Evolutionary conservation across 805 yeast genomes (phyloP), one percentile per base, ranked within the genome.

Genomic region (Starmera amethionina): DNA sequence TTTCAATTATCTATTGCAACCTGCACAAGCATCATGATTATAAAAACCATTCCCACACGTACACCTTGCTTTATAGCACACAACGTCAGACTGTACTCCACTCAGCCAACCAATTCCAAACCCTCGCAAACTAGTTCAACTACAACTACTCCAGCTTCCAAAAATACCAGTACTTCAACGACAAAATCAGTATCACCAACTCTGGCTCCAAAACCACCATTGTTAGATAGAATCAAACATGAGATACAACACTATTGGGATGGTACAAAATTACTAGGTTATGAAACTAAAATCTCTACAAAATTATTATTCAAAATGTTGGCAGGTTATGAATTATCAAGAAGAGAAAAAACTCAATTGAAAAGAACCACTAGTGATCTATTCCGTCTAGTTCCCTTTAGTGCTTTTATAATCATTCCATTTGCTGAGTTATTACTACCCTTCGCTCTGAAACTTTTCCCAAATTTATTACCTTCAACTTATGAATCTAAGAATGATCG

Each of bases 361-460:
- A 81, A 80, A 54, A 77, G 97, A 61, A 90, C 98, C 5, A 74
- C 85, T 8, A 74, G 75, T 40, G 98, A 90, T 63, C 77, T 93
- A 41, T 75, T 81, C 22, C 76, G 97, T 55, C 65, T 93, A 42
- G 90, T 93, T 36, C 98, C 98, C 13, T 90, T 90, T 64, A 79
- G 94, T 40, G 80, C 93, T 69, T 90, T 90, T 60, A 73, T 90
- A 15, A 61, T 90, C 41, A 79, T 90, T 36, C 98, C 98, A 34
- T 90, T 90, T 65, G 97, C 97, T 4, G 98, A 90, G 63, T 66
- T 90, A 40, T 68, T 90, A 48, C 68, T 90, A 38, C 98, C 98
- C 0, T 62, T 90, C 32, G 97, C 96, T 2, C 65, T 90, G 45
- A 85, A 84, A 62, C 45, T 90, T n/a, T 90, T 93, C 77, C 98